A percentile compares a stretch with the other conserved stretches of the same genome.
Conservation (phyloP, 495 filamentous ascomycete species). For the Neurospora sp. region DNA sequence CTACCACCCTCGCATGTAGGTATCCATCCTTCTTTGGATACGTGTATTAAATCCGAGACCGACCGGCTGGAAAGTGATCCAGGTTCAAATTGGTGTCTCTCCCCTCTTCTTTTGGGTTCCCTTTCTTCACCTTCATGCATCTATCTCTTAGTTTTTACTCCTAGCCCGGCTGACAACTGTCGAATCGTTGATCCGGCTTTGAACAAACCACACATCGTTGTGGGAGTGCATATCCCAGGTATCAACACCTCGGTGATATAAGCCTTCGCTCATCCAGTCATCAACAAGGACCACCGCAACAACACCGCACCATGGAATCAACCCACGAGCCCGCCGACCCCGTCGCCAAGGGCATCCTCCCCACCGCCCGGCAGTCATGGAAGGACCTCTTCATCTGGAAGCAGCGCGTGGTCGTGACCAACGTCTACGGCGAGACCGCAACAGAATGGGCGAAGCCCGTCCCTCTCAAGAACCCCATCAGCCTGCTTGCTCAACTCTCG, state of each 20-base stretch:
- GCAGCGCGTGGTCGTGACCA: conserved; percentile 52
- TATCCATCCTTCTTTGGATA: neutral
- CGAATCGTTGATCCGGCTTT: neutral
- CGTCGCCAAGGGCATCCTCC: conserved; percentile 46
- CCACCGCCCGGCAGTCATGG: conserved; percentile 49
- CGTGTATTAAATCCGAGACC: neutral
- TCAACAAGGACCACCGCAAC: neutral
- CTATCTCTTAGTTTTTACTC: neutral
- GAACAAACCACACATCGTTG: neutral
- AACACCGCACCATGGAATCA: conserved; percentile 9
- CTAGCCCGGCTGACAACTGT: neutral
- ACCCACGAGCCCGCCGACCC: conserved; percentile 45
- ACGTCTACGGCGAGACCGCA: conserved; percentile 43
- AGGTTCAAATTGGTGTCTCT: neutral
- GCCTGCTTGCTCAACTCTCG: conserved; percentile 45
- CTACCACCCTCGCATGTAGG: neutral
- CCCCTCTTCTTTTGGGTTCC: neutral
- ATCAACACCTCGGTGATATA: neutral
- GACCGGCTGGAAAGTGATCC: neutral
- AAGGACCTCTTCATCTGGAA: conserved; percentile 59
- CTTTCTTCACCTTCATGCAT: neutral
- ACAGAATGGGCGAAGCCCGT: conserved; percentile 52
- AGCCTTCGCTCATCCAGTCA: neutral
- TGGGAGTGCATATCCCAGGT: neutral
- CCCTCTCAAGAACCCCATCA: conserved; percentile 52